These are phyloP conservation scores for Mycena galericulata DNA, from an alignment of 768 basidiomycete genomes.

Conservation along the genomic window DNA sequence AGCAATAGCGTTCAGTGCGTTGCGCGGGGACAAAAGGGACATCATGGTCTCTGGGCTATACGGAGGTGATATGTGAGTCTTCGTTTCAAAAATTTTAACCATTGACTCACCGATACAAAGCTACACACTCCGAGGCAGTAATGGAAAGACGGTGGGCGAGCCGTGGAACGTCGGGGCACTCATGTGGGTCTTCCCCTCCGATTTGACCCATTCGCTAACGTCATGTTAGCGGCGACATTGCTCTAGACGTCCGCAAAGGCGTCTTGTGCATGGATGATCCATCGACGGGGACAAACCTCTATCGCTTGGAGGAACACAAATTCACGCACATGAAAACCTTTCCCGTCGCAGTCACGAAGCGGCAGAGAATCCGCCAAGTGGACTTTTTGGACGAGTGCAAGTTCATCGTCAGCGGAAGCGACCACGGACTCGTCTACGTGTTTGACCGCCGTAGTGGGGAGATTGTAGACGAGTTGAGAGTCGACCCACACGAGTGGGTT, in stretches of 20 bases:
- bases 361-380: slow-evolving; percentile 24
- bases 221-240: slow-evolving; percentile 17
- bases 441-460: slow-evolving; percentile 26
- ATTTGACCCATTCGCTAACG: slow-evolving; percentile 3
- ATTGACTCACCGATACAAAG: slow-evolving; percentile 22
- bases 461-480: slow-evolving; percentile 24
- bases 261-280: slow-evolving; percentile 34
- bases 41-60: slow-evolving; percentile 35
- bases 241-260: slow-evolving; percentile 9
- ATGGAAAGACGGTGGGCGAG: slow-evolving; percentile 13
- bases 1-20: slow-evolving; percentile 34
- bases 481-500: slow-evolving; percentile 22
- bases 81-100: neutral
- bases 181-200: slow-evolving; percentile 30
- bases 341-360: slow-evolving; percentile 18
- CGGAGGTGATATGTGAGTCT: slow-evolving; percentile 34
- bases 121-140: slow-evolving; percentile 30
- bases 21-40: slow-evolving; percentile 23
- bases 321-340: slow-evolving; percentile 15
- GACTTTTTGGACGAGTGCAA: slow-evolving; percentile 21
- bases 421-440: slow-evolving; percentile 34
- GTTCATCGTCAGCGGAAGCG: slow-evolving; percentile 32
- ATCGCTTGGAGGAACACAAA: slow-evolving; percentile 20
- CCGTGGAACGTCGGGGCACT: slow-evolving; percentile 24
- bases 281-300: slow-evolving; percentile 28